Percentiles rank a stretch among this genome's conserved stretches.
Evolutionary conservation across 2,329 filamentous ascomycete species (phyloP).

Genomic region (Monosporascus sp.): DNA sequence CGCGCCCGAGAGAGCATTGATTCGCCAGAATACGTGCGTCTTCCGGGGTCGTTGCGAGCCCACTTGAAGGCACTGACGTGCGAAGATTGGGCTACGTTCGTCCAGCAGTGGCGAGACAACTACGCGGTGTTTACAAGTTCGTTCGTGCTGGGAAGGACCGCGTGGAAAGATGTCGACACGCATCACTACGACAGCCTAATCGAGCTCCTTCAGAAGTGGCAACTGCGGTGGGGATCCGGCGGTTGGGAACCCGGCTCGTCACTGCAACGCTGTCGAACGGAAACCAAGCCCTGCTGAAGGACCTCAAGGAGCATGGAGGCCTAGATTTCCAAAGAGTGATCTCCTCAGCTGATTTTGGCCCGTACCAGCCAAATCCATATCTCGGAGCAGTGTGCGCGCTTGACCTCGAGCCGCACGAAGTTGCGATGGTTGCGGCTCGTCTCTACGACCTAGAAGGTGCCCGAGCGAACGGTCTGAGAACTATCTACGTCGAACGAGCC

Average conservation of each 20-base stretch:
- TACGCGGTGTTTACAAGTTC: slow-evolving; percentile 57
- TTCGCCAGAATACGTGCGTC: slow-evolving; percentile 36
- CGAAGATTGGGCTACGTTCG: slow-evolving; percentile 59
- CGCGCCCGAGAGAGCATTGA: slow-evolving; percentile 46
- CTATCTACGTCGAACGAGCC: slow-evolving; percentile 68
- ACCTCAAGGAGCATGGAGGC: slow-evolving; percentile 54
- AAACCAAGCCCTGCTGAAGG: slow-evolving; percentile 60
- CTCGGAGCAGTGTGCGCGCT: slow-evolving; percentile 59
- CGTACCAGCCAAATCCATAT: slow-evolving; percentile 74
- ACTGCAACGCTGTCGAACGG: slow-evolving; percentile 73
- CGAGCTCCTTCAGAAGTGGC: slow-evolving; percentile 51
- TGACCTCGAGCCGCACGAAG: slow-evolving; percentile 52
- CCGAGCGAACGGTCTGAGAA: slow-evolving; percentile 58
- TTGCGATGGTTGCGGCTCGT: slow-evolving; percentile 76
- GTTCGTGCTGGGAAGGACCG: slow-evolving; percentile 41
- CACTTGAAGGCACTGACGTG: slow-evolving; percentile 47
- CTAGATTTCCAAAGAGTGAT: slow-evolving; percentile 60
- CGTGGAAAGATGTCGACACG: slow-evolving; percentile 67
- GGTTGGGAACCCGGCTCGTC: slow-evolving; percentile 47
- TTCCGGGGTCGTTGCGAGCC: slow-evolving; percentile 41
- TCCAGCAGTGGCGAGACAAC: slow-evolving; percentile 63
- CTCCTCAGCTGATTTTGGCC: slow-evolving; percentile 65
- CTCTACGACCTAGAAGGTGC: slow-evolving; percentile 65
- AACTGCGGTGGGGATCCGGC: slow-evolving; percentile 46
- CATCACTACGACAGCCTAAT: slow-evolving; percentile 63